Evolutionary conservation across 768 basidiomycete genomes (phyloP).

Genomic region (Asterophora lycoperdoides): DNA sequence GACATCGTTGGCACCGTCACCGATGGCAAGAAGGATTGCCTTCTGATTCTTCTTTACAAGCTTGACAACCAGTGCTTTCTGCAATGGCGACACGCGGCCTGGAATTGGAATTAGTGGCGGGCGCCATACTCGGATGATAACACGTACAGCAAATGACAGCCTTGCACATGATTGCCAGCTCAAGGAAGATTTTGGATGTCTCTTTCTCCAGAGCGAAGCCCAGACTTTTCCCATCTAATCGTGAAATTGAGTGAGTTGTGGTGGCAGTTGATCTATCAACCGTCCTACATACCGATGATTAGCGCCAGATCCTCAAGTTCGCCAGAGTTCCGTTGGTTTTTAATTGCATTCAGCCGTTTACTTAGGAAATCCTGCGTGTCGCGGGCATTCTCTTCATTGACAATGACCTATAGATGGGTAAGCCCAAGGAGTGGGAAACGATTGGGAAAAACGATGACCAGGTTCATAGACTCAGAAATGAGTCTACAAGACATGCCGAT

Average conservation of each 20-base stretch:
- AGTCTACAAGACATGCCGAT: constrained; percentile 97
- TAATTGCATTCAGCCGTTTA: constrained; percentile 88
- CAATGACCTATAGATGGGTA: constrained; percentile 62
- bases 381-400: constrained; percentile 83
- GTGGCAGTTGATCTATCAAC: background rate
- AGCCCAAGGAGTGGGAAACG: background rate
- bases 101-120: background rate
- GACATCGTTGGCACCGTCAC: constrained; percentile 97
- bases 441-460: constrained; percentile 47
- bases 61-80: constrained; percentile 97
- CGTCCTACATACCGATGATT: constrained; percentile 78
- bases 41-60: constrained; percentile 98
- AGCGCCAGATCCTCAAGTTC: constrained; percentile 94
- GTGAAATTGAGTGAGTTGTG: constrained; percentile 8
- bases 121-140: background rate
- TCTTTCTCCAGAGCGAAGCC: constrained; percentile 92
- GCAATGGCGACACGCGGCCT: constrained; percentile 96
- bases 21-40: constrained; percentile 91
- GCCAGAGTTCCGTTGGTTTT: constrained; percentile 85
- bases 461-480: constrained; percentile 97
- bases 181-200: constrained; percentile 83
- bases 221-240: constrained; percentile 88
- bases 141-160: constrained; percentile 94
- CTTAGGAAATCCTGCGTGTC: constrained; percentile 84
- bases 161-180: constrained; percentile 96